These are phyloP conservation scores for Emmonsiellopsis sp. DNA, from an alignment of 2,329 filamentous ascomycete species.

Conservation along the genomic window DNA sequence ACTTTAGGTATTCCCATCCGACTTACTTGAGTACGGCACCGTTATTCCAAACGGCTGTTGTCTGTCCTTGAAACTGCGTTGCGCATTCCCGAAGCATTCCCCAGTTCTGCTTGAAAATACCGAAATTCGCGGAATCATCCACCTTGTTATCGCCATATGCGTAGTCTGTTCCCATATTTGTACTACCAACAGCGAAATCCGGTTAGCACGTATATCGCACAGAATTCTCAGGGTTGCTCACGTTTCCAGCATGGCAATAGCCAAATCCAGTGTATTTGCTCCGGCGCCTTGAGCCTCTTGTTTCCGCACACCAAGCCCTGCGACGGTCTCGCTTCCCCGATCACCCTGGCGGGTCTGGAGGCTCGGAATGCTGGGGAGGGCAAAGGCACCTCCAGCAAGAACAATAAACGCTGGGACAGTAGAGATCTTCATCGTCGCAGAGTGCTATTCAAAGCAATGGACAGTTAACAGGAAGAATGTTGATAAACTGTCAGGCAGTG, in stretches of 20 bases:
- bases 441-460: no score
- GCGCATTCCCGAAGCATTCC: slow-evolving; percentile 20
- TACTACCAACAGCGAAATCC: slow-evolving; percentile 3
- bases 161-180: slow-evolving; percentile 17
- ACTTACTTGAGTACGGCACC: slow-evolving; percentile 22
- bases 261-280: slow-evolving; percentile 17
- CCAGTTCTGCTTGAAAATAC: slow-evolving; percentile 27
- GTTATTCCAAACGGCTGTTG: slow-evolving; percentile 14
- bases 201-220: neutral
- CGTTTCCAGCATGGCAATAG: slow-evolving; percentile 21
- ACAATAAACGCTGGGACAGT: no score
- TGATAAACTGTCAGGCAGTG: no score
- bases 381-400: no score
- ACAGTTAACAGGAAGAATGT: no score
- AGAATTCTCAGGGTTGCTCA: slow-evolving; percentile 4
- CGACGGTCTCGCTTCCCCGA: slow-evolving; percentile 13
- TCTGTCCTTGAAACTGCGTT: slow-evolving; percentile 17
- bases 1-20: neutral
- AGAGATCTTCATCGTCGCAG: no score
- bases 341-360: no score
- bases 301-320: slow-evolving; percentile 16
- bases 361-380: no score
- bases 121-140: slow-evolving; percentile 22
- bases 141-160: slow-evolving; percentile 21
- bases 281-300: slow-evolving; percentile 14